These are phyloP conservation scores for Corylus heterophylla DNA, from an alignment of 306 rosid genomes.

Conservation along the genomic window DNA sequence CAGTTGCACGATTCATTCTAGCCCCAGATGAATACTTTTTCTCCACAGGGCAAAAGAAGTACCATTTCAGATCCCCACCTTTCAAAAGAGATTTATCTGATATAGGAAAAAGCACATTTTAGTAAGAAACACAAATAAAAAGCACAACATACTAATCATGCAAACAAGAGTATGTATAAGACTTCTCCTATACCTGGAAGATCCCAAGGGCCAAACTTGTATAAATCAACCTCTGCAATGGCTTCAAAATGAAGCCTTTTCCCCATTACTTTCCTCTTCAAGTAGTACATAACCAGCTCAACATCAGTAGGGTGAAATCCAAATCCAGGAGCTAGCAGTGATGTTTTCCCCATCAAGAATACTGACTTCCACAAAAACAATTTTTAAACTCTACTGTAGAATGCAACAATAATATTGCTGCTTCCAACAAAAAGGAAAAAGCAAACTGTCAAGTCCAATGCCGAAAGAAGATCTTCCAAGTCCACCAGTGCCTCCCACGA, in stretches of 20 bases:
- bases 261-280: constrained; percentile 55
- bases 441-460: constrained; percentile 49
- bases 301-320: constrained; percentile 70
- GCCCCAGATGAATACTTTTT: constrained; percentile 62
- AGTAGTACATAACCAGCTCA: constrained; percentile 52
- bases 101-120: not conserved
- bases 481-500: constrained; percentile 34
- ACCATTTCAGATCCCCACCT: constrained; percentile 66
- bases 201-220: constrained; percentile 71
- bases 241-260: constrained; percentile 30
- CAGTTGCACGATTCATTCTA: constrained; percentile 60
- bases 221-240: constrained; percentile 62
- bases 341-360: constrained; percentile 27
- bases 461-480: constrained; percentile 48
- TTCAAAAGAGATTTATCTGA: constrained; percentile 51
- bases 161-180: not conserved
- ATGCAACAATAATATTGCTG: not conserved
- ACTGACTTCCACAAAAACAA: not conserved
- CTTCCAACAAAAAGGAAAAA: not conserved
- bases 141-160: not conserved
- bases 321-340: constrained; percentile 54
- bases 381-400: too few species aligned
- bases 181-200: constrained; percentile 60
- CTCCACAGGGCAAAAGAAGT: constrained; percentile 61
- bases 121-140: not conserved